Base-by-base conservation (phyloP, 352 stramenopile species). In the Pythium myriotylum region DNA sequence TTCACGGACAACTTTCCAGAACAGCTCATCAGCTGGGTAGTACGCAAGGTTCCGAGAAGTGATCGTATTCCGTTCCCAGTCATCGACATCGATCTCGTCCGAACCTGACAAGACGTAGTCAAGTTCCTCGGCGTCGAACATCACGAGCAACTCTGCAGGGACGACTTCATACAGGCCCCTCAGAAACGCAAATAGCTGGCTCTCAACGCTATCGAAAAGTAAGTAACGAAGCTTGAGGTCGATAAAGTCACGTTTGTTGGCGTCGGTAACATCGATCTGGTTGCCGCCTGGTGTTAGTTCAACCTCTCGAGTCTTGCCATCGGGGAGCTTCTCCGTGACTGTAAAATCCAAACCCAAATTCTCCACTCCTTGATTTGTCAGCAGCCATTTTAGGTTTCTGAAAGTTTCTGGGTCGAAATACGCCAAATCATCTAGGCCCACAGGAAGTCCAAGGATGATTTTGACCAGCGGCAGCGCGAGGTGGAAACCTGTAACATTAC, bases 381-480 rank as follows among this genome's bases (percentile, higher is more conserved):
- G 60, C 40, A 94, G 72, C 81, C 84, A 94, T 54, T 50, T 59
- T 61, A 94, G 67, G 46, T 74, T 91, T 47, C 67, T 68, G 59
- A 82, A 86, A 14, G 77, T 65, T 17, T 84, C 80, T 0, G 78
- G 70, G 43, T 94, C 79, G 23, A 86, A 74, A 54, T 88, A 84
- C 71, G 97, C 85, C 5, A 99, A 71, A 74, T 99, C 96, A 26
- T 90, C 83, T 33, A 99, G 91, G 14, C 82, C 92, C 49, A 99
- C 77, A 2, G 97, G 97, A 62, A 94, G 97, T 4, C 92, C 96
- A 6, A 98, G 73, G 19, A 99, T 89, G 57, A 99, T 86, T 75
- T 99, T 99, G 70, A 99, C 97, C 41, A 99, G 72, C 33, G 97
- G 92, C 14, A 95, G 74, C 4, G 95, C 91, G 70, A 99, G 82